Conservation (phyloP, 106 monocot genomes). For the Allium fistulosum region DNA sequence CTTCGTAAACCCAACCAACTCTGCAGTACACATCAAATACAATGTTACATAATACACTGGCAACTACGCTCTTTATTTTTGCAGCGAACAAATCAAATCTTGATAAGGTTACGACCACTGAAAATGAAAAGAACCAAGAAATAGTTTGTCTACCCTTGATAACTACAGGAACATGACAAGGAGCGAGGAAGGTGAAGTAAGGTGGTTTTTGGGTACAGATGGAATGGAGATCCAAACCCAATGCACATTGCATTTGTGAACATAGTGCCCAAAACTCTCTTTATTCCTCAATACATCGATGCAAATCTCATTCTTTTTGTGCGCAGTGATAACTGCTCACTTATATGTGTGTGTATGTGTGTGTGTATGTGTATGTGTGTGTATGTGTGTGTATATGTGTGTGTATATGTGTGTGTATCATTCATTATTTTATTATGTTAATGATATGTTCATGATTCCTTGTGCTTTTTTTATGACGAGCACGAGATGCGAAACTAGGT, state of each 20-base stretch:
- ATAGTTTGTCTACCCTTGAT: conserved; percentile 24
- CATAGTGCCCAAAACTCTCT: conserved; percentile 79
- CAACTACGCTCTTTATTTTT: not conserved
- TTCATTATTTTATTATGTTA: not conserved
- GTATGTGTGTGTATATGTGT: too few relatives aligned
- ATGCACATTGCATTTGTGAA: conserved; percentile 74
- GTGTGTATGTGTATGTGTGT: too few relatives aligned
- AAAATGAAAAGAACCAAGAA: not conserved
- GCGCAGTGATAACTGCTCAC: not conserved
- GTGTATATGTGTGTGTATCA: too few relatives aligned
- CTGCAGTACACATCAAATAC: too few relatives aligned
- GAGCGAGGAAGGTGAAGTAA: conserved; percentile 42
- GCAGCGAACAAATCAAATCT: not conserved
- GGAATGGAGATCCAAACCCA: conserved; percentile 5
- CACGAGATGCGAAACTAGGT: conserved; percentile 61
- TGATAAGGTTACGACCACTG: not conserved
- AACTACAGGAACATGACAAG: conserved; percentile 28
- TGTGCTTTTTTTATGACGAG: not conserved
- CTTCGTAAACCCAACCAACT: too few relatives aligned
- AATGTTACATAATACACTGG: too few relatives aligned
- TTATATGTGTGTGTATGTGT: too few relatives aligned
- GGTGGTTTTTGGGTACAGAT: conserved; percentile 20
- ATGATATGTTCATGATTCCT: not conserved
- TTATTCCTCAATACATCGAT: conserved; percentile 85
- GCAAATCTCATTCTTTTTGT: conserved; percentile 60